Conservation (phyloP, 1,284 basidiomycete genomes). For the Apiotrichum brassicae region DNA sequence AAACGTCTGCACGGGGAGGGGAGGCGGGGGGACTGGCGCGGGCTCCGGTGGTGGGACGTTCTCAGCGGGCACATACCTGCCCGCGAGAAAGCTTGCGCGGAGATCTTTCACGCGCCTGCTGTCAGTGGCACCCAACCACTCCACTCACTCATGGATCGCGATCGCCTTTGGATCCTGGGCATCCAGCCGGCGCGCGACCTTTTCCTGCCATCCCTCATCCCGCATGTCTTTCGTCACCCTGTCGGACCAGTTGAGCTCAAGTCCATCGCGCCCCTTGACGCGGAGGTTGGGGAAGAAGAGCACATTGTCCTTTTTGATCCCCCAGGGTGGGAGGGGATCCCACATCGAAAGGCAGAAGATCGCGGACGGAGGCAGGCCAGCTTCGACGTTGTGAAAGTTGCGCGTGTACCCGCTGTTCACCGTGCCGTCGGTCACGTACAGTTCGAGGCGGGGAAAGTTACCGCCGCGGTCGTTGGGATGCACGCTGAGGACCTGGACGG, state of each 20-base stretch:
- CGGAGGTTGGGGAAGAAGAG: conserved; percentile 23
- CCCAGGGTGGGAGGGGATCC: neutral
- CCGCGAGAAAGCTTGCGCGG: neutral
- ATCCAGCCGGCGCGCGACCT: conserved; percentile 1
- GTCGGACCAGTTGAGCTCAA: conserved; percentile 35
- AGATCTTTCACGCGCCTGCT: conserved; percentile 9
- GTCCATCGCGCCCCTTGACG: conserved; percentile 14
- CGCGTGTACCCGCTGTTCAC: conserved; percentile 7
- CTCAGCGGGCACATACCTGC: no score
- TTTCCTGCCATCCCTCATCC: conserved; percentile 15
- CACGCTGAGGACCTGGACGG: conserved; percentile 26
- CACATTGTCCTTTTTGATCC: neutral
- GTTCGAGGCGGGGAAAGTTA: conserved; percentile 17
- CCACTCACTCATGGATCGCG: conserved; percentile 28
- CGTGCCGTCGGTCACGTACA: conserved; percentile 39
- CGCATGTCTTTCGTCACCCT: conserved; percentile 21
- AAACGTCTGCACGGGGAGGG: neutral
- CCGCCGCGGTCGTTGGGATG: neutral
- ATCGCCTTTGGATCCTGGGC: conserved; percentile 16
- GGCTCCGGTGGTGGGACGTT: no score
- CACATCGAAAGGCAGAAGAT: conserved; percentile 5
- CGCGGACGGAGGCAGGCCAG: neutral
- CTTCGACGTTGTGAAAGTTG: conserved; percentile 25
- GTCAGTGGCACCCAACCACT: conserved; percentile 5
- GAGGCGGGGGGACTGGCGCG: no score